phyloP scores from a whole-genome alignment of 169 alveolate genomes.

The Plasmodium vinckei region DNA sequence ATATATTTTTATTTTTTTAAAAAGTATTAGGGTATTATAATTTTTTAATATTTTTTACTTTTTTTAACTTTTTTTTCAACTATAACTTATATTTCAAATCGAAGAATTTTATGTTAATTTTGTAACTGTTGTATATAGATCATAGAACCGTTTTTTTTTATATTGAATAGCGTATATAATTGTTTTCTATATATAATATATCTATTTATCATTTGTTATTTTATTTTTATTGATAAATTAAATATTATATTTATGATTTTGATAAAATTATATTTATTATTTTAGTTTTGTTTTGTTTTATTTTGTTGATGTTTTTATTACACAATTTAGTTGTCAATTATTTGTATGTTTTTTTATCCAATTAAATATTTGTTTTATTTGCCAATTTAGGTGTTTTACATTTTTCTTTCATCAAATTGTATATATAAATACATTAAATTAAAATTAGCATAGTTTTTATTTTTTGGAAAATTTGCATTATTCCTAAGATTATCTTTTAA shows the following conservation, averaged over 20 bases:
- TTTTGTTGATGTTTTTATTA: not conserved
- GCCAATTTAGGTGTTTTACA: not conserved
- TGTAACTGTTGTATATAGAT: not conserved
- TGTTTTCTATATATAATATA: conserved; percentile 17
- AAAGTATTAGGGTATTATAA: conserved; percentile 7
- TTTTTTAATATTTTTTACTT: not conserved
- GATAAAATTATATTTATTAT: conserved; percentile 6
- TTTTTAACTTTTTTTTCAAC: conserved; percentile 11
- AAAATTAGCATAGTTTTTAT: conserved; percentile 8
- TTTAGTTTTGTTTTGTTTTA: not conserved
- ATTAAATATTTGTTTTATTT: not conserved
- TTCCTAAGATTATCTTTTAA: conserved; percentile 18
- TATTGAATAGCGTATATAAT: conserved; percentile 3
- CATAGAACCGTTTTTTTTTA: conserved; percentile 9
- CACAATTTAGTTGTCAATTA: not conserved
- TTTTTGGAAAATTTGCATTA: conserved; percentile 8
- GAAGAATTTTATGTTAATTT: not conserved
- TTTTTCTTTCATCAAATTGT: not conserved
- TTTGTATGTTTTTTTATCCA: not conserved
- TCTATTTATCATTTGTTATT: not conserved
- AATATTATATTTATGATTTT: conserved; percentile 3
- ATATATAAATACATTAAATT: not conserved
- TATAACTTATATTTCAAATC: conserved; percentile 16
- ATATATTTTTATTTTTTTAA: conserved; percentile 6
- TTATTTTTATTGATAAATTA: conserved; percentile 1